Evolutionary conservation across 495 filamentous ascomycete genomes (phyloP).

Genomic region (Melanomma pulvis-pyrius): DNA sequence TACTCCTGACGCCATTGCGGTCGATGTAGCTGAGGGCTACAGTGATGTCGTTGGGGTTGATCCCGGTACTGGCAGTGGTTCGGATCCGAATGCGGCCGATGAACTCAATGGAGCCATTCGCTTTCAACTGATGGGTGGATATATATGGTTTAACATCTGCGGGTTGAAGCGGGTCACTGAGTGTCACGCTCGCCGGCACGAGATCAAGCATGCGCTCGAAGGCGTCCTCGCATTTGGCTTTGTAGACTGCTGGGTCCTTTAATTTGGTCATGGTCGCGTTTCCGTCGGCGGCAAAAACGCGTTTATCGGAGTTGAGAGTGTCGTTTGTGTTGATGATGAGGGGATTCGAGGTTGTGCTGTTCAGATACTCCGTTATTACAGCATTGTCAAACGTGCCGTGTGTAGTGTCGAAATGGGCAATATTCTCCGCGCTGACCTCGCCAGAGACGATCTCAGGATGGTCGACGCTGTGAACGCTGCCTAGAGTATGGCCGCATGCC

Average conservation of each 20-base stretch:
- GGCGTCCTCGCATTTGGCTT: slow-evolving; percentile 3
- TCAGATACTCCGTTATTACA: slow-evolving; percentile 21
- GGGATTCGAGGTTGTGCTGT: slow-evolving; percentile 1
- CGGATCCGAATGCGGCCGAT: background rate
- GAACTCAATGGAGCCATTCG: background rate
- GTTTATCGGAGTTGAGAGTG: slow-evolving; percentile 7
- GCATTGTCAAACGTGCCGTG: slow-evolving; percentile 5
- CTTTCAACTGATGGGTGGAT: background rate
- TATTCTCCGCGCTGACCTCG: slow-evolving; percentile 8
- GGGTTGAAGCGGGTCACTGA: slow-evolving; percentile 9
- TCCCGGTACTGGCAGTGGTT: background rate
- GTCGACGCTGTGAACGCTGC: slow-evolving; percentile 15
- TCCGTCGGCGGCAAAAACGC: slow-evolving; percentile 15
- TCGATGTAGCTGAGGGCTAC: background rate
- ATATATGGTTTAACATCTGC: slow-evolving; percentile 9
- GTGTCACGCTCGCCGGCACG: background rate
- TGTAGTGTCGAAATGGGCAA: slow-evolving; percentile 16
- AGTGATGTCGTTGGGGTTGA: background rate
- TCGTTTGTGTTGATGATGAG: slow-evolving; percentile 18
- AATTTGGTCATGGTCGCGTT: slow-evolving; percentile 19
- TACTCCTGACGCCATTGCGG: background rate
- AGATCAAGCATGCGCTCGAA: slow-evolving; percentile 15
- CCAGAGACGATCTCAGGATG: slow-evolving; percentile 8
- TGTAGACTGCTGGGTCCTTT: background rate
- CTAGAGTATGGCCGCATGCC: slow-evolving; percentile 27